Percentiles rank a stretch among this genome's conserved stretches.
These are phyloP conservation scores for Mallotus repandus DNA, from an alignment of 441 rosid genomes.

Conservation along the genomic window DNA sequence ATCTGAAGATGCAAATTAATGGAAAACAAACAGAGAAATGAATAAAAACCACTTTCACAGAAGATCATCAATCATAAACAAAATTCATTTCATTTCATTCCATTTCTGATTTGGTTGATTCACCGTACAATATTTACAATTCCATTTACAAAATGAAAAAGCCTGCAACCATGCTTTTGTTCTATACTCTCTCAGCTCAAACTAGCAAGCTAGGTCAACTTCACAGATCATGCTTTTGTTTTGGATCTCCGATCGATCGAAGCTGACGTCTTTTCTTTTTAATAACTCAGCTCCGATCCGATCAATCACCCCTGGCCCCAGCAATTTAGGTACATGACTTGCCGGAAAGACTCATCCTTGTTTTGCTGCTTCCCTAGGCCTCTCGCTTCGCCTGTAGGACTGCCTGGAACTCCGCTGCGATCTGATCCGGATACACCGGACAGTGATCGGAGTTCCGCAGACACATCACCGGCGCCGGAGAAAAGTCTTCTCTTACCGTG, in stretches of 20 bases:
- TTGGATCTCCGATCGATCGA: no score
- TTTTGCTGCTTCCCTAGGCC: conserved; percentile 9
- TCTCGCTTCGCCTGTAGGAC: not conserved
- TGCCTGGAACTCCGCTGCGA: conserved; percentile 21
- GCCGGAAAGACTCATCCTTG: conserved; percentile 63
- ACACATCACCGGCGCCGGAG: conserved; percentile 23
- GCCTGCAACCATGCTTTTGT: no score
- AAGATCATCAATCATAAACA: no score
- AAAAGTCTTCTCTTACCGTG: conserved; percentile 40
- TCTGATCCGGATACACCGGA: conserved; percentile 38
- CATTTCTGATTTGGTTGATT: not conserved
- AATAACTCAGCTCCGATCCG: no score
- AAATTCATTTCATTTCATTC: not conserved
- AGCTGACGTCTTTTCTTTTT: no score
- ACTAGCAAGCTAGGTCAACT: not conserved
- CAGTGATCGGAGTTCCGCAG: conserved; percentile 50
- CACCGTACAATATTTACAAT: not conserved
- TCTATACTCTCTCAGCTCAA: no score
- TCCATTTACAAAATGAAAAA: not conserved
- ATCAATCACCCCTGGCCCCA: conserved; percentile 58
- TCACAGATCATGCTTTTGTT: not conserved
- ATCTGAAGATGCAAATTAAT: no score
- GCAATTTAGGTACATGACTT: conserved; percentile 81
- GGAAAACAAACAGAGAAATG: no score
- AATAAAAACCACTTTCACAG: no score